Base-by-base conservation (phyloP, 345 rosid species). In the Brassica carinata region DNA sequence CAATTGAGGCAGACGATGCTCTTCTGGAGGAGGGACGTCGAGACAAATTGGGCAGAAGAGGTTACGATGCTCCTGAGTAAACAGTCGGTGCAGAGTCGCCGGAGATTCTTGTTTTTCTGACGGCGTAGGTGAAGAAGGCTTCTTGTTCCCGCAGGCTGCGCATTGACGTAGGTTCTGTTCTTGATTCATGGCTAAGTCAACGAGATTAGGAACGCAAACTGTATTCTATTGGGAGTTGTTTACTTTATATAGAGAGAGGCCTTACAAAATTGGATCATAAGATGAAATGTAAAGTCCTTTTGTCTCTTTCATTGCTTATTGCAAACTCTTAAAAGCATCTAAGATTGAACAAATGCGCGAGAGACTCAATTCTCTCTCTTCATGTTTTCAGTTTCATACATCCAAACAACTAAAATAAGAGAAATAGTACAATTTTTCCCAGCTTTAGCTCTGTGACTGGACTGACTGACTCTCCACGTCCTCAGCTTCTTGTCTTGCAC, bases 1-100 rank as follows among this genome's bases (percentile, higher is more conserved):
- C 92, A 89, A 34, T 76, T 83, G 71, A 68, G 67, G 80, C 92
- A 89, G 64, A 69, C 67, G 77, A 85, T 75, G 63, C 86, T 84
- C 69, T 0, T 66, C 26, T n/a, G 45, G 77, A 17, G 85, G 66
- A 18, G 78, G 48, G 19, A 19, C 67, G 81, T 69, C 71, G 77
- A 86, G 82, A 81, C 90, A 89, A 74, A 87, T 27, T 0, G 90
- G 85, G 77, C 92, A 89, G 73, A 89, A 89, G 26, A 79, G 77
- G 2, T 84, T 81, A 9, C 69, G 84, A 77, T 86, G 85, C 57
- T 69, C 82, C 82, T 85, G n/a, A 89, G 87, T 23, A 85, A 82
- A 83, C 90, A 89, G 36, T 89, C 80, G 62, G 89, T 86, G 82
- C 92, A 89, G 40, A 85, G 67, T 33, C 84, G 86, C 76, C 87